Percentiles rank a stretch among this genome's conserved stretches.
phyloP scores from a whole-genome alignment of 768 basidiomycete species.

The Phanerochaete sordida region DNA sequence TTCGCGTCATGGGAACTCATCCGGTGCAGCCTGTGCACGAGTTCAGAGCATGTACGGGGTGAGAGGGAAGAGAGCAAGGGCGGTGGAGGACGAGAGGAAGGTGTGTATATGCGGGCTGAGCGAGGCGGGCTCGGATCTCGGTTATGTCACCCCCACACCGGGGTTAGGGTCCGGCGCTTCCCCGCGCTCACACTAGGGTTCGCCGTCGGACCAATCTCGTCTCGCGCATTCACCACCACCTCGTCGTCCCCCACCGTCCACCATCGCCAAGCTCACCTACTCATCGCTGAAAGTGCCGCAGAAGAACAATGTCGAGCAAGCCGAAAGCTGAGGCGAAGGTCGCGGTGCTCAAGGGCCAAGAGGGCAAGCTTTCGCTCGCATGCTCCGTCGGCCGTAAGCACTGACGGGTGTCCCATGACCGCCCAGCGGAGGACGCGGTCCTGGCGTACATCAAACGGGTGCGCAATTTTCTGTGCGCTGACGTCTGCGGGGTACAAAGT shows the following conservation, averaged over 20 bases:
- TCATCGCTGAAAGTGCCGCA: not conserved
- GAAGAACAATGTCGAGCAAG: constrained; percentile 17
- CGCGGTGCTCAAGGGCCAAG: constrained; percentile 65
- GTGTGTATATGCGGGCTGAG: not conserved
- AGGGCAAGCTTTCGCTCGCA: constrained; percentile 38
- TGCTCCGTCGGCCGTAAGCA: not conserved
- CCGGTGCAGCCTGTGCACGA: constrained; percentile 25
- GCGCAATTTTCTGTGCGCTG: not conserved
- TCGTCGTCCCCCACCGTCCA: not conserved
- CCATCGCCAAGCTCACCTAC: not conserved
- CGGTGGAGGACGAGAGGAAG: not conserved
- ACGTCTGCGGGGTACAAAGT: not conserved
- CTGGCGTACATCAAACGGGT: constrained; percentile 79
- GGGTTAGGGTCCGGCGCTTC: constrained; percentile 5
- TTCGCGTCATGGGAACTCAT: constrained; percentile 57
- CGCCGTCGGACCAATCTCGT: not conserved
- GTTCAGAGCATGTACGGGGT: constrained; percentile 10
- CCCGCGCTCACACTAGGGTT: not conserved
- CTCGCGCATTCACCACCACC: not conserved
- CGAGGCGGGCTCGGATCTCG: not conserved
- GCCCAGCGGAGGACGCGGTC: constrained; percentile 67
- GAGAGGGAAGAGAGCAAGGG: not conserved
- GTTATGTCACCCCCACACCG: not conserved
- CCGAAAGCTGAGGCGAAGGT: constrained; percentile 29
- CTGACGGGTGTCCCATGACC: not conserved